Percentiles rank a stretch among this genome's conserved stretches.
phyloP scores from a whole-genome alignment of 495 filamentous ascomycete genomes.

The Neurospora sp. region DNA sequence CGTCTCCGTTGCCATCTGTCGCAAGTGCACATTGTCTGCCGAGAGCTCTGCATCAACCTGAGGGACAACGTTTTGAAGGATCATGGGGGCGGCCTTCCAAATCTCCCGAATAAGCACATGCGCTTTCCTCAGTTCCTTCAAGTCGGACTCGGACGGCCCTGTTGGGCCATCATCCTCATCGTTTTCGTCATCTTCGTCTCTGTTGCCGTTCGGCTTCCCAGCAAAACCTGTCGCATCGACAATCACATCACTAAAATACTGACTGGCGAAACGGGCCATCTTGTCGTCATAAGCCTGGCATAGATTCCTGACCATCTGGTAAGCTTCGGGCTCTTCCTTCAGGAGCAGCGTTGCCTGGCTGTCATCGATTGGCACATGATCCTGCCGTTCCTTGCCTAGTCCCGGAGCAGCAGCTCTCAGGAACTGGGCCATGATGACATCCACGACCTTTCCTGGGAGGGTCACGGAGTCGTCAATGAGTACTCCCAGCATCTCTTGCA shows the following conservation, averaged over 20 bases:
- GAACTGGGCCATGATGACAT: constrained; percentile 92
- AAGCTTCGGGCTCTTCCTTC: constrained; percentile 82
- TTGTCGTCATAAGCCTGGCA: constrained; percentile 85
- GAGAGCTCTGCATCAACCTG: constrained; percentile 88
- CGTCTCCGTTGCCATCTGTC: constrained; percentile 81
- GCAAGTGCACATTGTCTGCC: constrained; percentile 77
- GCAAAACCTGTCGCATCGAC: constrained; percentile 64
- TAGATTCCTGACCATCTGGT: constrained; percentile 90
- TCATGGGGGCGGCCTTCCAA: constrained; percentile 83
- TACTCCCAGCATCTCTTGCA: constrained; percentile 74
- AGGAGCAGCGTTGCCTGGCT: constrained; percentile 65
- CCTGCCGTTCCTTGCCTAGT: constrained; percentile 42
- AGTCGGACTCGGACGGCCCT: constrained; percentile 67
- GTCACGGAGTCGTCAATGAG: constrained; percentile 77
- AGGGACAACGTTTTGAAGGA: constrained; percentile 86
- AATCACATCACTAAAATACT: constrained; percentile 96
- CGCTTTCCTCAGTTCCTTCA: constrained; percentile 80
- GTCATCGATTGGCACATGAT: constrained; percentile 26
- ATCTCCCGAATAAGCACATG: constrained; percentile 84
- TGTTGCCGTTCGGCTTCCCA: constrained; percentile 38
- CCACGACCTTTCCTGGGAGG: constrained; percentile 76
- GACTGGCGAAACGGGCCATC: constrained; percentile 86
- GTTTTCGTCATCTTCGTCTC: constrained; percentile 54
- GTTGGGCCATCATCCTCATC: constrained; percentile 48
- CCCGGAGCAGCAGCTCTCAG: constrained; percentile 68